phyloP scores from a whole-genome alignment of 202 grass and related monocot genomes.

The Brachypodium distachyon region DNA sequence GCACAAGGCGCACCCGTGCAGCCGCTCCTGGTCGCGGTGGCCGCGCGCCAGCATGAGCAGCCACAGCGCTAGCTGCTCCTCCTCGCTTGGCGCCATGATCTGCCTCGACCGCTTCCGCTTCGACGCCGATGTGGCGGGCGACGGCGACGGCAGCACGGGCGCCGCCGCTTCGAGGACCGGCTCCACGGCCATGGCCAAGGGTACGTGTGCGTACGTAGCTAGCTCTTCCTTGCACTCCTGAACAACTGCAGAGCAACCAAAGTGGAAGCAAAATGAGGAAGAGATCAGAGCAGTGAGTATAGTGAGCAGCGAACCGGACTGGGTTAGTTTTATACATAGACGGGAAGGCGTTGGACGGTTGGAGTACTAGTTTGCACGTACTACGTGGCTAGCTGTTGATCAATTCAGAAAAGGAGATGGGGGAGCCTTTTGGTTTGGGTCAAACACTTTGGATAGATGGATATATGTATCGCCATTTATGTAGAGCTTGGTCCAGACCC shows the following conservation, averaged over 20 bases:
- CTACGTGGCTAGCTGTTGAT: too few species aligned
- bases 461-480: too few species aligned
- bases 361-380: too few species aligned
- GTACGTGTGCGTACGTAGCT: not conserved
- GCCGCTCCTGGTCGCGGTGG: not conserved
- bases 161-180: constrained; percentile 12
- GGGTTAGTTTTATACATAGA: constrained; percentile 17
- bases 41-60: constrained; percentile 68
- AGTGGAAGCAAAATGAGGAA: not conserved
- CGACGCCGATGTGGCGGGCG: not conserved
- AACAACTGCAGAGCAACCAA: not conserved
- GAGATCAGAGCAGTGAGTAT: not conserved
- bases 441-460: too few species aligned
- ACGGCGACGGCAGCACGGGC: not conserved
- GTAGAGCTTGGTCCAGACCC: not conserved
- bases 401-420: too few species aligned
- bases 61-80: constrained; percentile 70
- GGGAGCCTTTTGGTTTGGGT: not conserved
- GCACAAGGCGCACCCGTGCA: constrained; percentile 73
- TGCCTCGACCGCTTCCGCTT: constrained; percentile 52
- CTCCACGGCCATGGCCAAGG: constrained; percentile 25
- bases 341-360: too few species aligned
- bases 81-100: constrained; percentile 36
- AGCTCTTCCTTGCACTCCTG: not conserved
- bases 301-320: constrained; percentile 9